These are phyloP conservation scores for Kondoa subrosea DNA, from an alignment of 768 basidiomycete genomes.

Conservation along the genomic window DNA sequence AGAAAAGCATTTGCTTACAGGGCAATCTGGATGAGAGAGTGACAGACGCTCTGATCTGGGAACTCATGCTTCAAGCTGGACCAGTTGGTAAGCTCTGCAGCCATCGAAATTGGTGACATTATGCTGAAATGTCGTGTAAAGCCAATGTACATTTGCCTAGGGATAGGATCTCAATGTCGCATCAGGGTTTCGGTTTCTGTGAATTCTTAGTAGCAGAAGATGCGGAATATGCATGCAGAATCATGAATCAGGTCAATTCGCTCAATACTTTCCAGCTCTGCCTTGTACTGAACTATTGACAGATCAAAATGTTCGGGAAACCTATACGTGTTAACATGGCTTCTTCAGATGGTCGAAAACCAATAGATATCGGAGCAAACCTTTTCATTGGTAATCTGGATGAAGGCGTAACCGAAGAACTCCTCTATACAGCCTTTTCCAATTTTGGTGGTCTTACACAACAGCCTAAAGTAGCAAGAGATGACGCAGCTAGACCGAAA, in stretches of 20 bases:
- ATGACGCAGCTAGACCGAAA: conserved; percentile 66
- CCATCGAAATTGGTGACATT: background rate
- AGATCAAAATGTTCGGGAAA: conserved; percentile 92
- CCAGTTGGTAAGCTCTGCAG: conserved; percentile 58
- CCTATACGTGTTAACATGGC: conserved; percentile 93
- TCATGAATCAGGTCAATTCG: conserved; percentile 74
- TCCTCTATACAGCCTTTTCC: conserved; percentile 86
- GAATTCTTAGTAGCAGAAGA: conserved; percentile 98
- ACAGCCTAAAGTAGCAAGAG: conserved; percentile 80
- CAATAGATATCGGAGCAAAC: conserved; percentile 93
- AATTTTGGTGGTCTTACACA: conserved; percentile 86
- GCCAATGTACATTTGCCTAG: conserved; percentile 97
- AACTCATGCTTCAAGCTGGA: conserved; percentile 97
- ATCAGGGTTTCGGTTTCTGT: conserved; percentile 99
- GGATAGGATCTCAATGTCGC: conserved; percentile 93
- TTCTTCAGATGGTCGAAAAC: conserved; percentile 57
- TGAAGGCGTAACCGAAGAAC: conserved; percentile 79
- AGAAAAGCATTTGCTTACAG: conserved; percentile 38
- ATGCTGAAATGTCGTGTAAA: conserved; percentile 29
- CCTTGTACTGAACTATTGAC: background rate
- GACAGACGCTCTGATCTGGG: conserved; percentile 87
- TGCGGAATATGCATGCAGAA: conserved; percentile 98
- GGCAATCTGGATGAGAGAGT: conserved; percentile 94
- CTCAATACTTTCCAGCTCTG: background rate
- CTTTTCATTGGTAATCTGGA: conserved; percentile 91